These are phyloP conservation scores for Brettanomyces anomalus DNA, from an alignment of 805 yeast genomes.

Conservation along the genomic window DNA sequence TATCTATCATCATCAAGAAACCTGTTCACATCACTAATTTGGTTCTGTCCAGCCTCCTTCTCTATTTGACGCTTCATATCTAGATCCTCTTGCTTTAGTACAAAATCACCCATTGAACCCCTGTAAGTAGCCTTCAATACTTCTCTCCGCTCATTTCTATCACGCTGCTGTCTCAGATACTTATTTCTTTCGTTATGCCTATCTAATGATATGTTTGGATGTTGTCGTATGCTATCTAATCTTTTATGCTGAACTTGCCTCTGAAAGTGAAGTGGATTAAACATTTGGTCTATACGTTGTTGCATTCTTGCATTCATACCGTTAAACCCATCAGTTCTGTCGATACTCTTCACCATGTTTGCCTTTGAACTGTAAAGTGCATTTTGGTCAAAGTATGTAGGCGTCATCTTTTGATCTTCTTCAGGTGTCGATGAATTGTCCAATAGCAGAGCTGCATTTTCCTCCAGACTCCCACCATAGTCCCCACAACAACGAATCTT, in stretches of 20 bases:
- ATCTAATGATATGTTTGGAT: not conserved
- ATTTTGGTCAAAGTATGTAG: too few relatives aligned
- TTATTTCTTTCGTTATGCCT: slow-evolving; percentile 1
- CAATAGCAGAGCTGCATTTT: too few relatives aligned
- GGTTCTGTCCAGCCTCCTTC: slow-evolving; percentile 13
- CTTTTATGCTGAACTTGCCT: not conserved
- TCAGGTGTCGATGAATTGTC: not conserved
- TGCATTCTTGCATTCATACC: slow-evolving; percentile 7
- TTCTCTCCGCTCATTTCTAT: slow-evolving; percentile 9
- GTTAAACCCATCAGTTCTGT: not conserved
- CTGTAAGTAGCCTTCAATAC: slow-evolving; percentile 8
- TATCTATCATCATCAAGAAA: slow-evolving; percentile 17
- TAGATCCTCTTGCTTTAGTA: slow-evolving; percentile 16
- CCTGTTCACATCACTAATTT: slow-evolving; percentile 12
- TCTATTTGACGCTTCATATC: slow-evolving; percentile 7
- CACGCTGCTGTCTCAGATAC: slow-evolving; percentile 3
- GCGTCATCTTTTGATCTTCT: not conserved
- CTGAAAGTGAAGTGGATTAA: slow-evolving; percentile 12
- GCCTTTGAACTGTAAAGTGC: not conserved
- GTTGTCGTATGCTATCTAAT: slow-evolving; percentile 2
- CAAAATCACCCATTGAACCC: slow-evolving; percentile 22
- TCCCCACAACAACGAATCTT: too few relatives aligned
- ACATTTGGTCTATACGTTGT: slow-evolving; percentile 11
- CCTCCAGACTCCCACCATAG: too few relatives aligned
- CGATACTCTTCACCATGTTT: not conserved